These are phyloP conservation scores for Hypomontagnella monticulosa DNA, from an alignment of 495 filamentous ascomycete genomes.

Conservation along the genomic window DNA sequence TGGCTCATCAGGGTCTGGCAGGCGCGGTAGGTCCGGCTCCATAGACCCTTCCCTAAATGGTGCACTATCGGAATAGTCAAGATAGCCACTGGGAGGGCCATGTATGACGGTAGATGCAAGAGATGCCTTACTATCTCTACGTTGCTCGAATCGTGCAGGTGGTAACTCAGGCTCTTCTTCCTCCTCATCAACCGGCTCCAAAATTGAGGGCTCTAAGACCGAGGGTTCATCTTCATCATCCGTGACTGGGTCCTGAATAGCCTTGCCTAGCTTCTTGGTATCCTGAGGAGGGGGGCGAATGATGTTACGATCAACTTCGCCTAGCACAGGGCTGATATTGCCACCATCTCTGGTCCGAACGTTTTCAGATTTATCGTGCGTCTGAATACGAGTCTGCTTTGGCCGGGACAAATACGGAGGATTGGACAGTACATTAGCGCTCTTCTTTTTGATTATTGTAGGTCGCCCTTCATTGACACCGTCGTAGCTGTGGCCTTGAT, in stretches of 20 bases:
- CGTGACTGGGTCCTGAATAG: slow-evolving; percentile 5
- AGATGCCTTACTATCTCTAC: slow-evolving; percentile 50
- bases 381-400: slow-evolving; percentile 12
- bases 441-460: background rate
- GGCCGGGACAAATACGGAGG: background rate
- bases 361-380: slow-evolving; percentile 26
- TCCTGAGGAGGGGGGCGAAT: slow-evolving; percentile 33
- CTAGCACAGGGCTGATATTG: slow-evolving; percentile 16
- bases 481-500: slow-evolving; percentile 22
- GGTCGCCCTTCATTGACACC: slow-evolving; percentile 18
- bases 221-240: slow-evolving; percentile 59
- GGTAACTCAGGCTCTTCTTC: slow-evolving; percentile 47
- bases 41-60: slow-evolving; percentile 42
- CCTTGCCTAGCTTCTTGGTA: slow-evolving; percentile 13
- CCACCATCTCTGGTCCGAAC: background rate
- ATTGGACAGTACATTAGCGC: background rate
- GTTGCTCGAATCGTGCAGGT: slow-evolving; percentile 34
- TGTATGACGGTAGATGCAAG: slow-evolving; percentile 53
- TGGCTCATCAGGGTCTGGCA: slow-evolving; percentile 44
- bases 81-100: slow-evolving; percentile 39
- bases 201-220: slow-evolving; percentile 51
- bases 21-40: slow-evolving; percentile 50
- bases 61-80: slow-evolving; percentile 39
- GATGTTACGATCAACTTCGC: slow-evolving; percentile 41
- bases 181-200: slow-evolving; percentile 45